phyloP scores from a whole-genome alignment of 208 protist genomes.

The Acanthamoeba quina region DNA sequence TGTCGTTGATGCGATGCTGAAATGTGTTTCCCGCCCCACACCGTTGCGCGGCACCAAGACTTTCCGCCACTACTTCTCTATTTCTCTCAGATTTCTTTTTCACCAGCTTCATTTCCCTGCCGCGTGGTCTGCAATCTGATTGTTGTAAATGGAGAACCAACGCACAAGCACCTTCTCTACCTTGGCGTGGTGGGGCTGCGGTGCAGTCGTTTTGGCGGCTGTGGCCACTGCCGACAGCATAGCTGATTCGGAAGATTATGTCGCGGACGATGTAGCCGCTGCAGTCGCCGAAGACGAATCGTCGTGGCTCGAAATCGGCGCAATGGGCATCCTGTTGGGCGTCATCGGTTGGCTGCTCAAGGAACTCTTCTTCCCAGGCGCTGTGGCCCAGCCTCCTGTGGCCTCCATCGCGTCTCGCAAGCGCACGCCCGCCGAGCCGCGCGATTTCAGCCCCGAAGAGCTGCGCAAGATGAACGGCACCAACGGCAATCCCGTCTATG shows the following conservation, averaged over 20 bases:
- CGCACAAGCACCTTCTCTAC: not conserved
- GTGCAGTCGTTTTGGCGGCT: not conserved
- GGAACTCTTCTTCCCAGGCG: constrained; percentile 7
- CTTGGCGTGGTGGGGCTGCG: not conserved
- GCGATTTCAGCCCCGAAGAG: constrained; percentile 32
- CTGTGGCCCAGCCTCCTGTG: not conserved
- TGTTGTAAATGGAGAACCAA: not conserved
- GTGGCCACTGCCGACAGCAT: not conserved
- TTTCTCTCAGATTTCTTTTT: not conserved
- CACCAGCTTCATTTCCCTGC: not conserved
- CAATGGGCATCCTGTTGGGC: constrained; percentile 27
- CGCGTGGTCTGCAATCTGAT: too few relatives aligned
- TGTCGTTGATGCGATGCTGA: too few relatives aligned
- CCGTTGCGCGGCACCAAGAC: not conserved
- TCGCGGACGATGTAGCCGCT: not conserved
- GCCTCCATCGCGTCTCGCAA: not conserved
- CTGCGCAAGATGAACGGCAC: constrained; percentile 44
- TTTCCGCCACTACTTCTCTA: not conserved
- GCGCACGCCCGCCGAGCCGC: not conserved
- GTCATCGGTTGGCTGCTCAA: constrained; percentile 38
- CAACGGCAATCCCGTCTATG: constrained; percentile 67
- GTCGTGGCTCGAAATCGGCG: constrained; percentile 9
- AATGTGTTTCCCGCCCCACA: too few relatives aligned
- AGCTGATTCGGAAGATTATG: not conserved
- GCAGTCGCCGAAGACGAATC: not conserved